These are phyloP conservation scores for Triticum monococcum DNA, from an alignment of 176 grass and related monocot species.

Conservation along the genomic window DNA sequence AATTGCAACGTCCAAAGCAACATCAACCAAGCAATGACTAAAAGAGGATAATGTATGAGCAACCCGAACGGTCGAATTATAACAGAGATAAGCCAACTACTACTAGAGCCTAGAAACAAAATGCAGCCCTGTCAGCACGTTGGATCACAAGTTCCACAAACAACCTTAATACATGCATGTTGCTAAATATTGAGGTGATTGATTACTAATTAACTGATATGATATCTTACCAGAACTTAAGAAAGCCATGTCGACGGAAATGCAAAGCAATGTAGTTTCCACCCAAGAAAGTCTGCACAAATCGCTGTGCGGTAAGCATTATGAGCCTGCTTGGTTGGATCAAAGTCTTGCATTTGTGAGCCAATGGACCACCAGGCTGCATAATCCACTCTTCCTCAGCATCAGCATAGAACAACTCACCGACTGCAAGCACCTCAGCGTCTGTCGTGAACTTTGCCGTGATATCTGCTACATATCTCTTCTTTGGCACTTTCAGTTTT, in stretches of 20 bases:
- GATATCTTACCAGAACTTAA: conserved; percentile 80
- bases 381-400: conserved; percentile 90
- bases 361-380: conserved; percentile 79
- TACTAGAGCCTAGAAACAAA: conserved; percentile 15
- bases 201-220: background rate
- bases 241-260: conserved; percentile 91
- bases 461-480: conserved; percentile 78
- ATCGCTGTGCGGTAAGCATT: conserved; percentile 80
- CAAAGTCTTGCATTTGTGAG: conserved; percentile 83
- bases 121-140: background rate
- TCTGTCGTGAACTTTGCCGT: conserved; percentile 66
- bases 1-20: conserved; percentile 13
- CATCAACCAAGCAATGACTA: conserved; percentile 1
- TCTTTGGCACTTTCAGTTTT: conserved; percentile 82
- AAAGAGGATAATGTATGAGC: background rate
- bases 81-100: background rate
- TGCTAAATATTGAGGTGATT: background rate
- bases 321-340: conserved; percentile 76
- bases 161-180: background rate
- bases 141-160: background rate
- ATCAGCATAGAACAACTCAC: conserved; percentile 93
- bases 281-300: conserved; percentile 94
- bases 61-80: background rate
- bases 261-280: conserved; percentile 91
- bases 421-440: conserved; percentile 75